phyloP scores from a whole-genome alignment of 1,139 yeast species.

The Lodderomyces theae region DNA sequence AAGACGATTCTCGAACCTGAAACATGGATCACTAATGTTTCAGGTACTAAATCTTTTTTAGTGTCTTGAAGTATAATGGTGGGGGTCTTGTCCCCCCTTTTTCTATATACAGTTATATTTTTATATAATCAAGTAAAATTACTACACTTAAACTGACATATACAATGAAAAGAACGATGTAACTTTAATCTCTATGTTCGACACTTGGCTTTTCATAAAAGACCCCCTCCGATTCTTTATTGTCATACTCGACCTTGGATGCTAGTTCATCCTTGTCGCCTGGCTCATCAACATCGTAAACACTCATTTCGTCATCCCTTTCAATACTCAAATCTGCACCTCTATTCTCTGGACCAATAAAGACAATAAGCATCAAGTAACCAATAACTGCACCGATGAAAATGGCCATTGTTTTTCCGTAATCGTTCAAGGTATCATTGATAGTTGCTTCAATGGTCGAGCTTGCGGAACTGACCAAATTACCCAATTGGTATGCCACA shows the following conservation, averaged over 20 bases:
- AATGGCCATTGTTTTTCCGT: constrained; percentile 68
- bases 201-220: constrained; percentile 11
- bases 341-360: constrained; percentile 75
- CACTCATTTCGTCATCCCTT: constrained; percentile 19
- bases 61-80: too few relatives aligned
- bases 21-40: too few relatives aligned
- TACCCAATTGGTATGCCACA: constrained; percentile 78
- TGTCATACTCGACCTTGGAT: constrained; percentile 7
- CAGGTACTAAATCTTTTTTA: too few relatives aligned
- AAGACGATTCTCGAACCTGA: too few relatives aligned
- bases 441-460: constrained; percentile 78
- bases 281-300: constrained; percentile 9
- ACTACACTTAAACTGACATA: too few relatives aligned
- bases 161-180: too few relatives aligned
- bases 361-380: constrained; percentile 52
- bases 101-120: too few relatives aligned
- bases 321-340: constrained; percentile 29
- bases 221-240: background rate
- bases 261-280: constrained; percentile 7
- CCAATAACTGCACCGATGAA: constrained; percentile 78
- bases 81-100: too few relatives aligned
- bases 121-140: background rate
- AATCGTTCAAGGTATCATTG: constrained; percentile 23
- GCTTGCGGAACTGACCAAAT: constrained; percentile 77
- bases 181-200: constrained; percentile 12